phyloP scores from a whole-genome alignment of 2,329 filamentous ascomycete genomes.

The Alternaria sp. region DNA sequence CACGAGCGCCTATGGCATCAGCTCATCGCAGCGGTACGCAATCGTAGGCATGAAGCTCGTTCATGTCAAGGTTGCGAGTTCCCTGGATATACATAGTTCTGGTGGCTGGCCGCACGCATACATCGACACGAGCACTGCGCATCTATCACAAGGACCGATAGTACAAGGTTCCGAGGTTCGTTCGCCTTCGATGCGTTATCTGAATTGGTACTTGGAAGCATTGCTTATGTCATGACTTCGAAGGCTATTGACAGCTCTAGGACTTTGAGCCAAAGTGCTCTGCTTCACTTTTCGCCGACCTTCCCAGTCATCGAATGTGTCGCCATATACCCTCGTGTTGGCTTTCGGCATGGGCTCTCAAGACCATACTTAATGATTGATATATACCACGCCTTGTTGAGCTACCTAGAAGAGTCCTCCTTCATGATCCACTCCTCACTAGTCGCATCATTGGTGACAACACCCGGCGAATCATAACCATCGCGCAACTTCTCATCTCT shows the following conservation, averaged over 20 bases:
- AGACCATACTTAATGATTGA: neutral
- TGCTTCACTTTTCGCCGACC: neutral
- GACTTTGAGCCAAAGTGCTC: neutral
- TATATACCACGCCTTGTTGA: neutral
- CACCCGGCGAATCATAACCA: neutral
- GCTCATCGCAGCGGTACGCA: neutral
- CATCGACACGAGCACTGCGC: neutral
- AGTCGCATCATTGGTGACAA: neutral
- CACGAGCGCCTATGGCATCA: neutral
- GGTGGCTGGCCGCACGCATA: neutral
- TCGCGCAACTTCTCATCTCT: neutral
- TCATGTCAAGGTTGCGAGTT: neutral
- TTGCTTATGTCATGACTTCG: neutral
- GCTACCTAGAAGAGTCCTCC: neutral
- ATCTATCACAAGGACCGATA: neutral
- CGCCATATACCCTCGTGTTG: neutral
- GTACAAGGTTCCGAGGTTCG: neutral
- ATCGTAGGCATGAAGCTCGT: neutral
- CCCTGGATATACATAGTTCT: neutral
- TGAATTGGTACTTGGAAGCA: neutral
- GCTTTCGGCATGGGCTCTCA: neutral
- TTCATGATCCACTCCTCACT: slow-evolving; percentile 2
- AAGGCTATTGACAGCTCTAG: neutral
- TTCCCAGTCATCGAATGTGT: neutral
- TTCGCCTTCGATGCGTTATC: neutral